Evolutionary conservation across 2,329 filamentous ascomycete genomes (phyloP).

Genomic region (Fusarium tjaetaba): DNA sequence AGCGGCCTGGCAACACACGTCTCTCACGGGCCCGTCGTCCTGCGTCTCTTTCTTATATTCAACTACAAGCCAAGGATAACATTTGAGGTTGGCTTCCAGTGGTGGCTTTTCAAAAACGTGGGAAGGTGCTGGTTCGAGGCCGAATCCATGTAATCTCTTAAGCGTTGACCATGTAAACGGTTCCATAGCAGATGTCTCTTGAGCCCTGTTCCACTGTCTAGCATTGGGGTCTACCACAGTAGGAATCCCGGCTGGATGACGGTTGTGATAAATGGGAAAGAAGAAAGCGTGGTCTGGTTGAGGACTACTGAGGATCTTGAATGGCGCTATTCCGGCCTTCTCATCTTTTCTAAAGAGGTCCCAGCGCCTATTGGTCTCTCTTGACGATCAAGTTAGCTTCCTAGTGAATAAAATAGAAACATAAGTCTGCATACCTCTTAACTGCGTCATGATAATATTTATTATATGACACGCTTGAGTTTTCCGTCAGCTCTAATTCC

Average conservation of each 20-base stretch:
- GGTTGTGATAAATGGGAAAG: conserved; percentile 22
- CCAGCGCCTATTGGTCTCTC: not conserved
- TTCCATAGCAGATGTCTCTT: not conserved
- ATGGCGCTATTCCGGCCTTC: not conserved
- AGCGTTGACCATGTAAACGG: conserved; percentile 28
- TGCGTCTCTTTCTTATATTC: conserved; percentile 29
- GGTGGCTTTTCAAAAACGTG: not conserved
- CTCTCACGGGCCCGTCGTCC: not conserved
- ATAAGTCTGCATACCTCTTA: not conserved
- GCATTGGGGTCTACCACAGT: not conserved
- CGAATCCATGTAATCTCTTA: not conserved
- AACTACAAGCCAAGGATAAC: conserved; percentile 37
- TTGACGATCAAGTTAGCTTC: not conserved
- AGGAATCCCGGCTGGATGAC: not conserved
- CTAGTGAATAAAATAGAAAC: not conserved
- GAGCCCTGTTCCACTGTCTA: conserved; percentile 2
- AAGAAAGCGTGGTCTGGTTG: conserved; percentile 30
- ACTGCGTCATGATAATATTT: not conserved
- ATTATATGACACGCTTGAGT: not conserved
- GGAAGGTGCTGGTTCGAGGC: conserved; percentile 10
- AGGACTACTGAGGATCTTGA: not conserved
- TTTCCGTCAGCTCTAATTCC: not conserved
- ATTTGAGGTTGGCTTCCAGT: conserved; percentile 15
- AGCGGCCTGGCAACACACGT: conserved; percentile 24
- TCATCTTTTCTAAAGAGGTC: not conserved